Percentiles rank a stretch among this genome's conserved stretches.
phyloP scores from a whole-genome alignment of 83 land plant genomes.

The Picea abies region DNA sequence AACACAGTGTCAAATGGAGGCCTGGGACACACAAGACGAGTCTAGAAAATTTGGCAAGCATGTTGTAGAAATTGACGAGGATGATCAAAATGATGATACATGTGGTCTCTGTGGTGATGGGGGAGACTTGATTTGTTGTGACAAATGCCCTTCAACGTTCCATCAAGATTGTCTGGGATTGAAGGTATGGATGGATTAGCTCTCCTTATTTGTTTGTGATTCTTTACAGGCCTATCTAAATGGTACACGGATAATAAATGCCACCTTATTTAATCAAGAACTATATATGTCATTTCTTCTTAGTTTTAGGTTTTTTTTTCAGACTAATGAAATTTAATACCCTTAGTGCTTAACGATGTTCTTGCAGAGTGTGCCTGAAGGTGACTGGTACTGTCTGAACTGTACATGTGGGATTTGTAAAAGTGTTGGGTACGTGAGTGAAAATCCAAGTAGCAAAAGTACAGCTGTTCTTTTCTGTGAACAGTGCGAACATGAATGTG shows the following conservation, averaged over 20 bases:
- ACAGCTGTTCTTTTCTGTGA: conserved; percentile 18
- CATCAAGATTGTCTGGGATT: conserved; percentile 76
- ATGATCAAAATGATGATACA: conserved; percentile 91
- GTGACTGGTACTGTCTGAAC: conserved; percentile 36
- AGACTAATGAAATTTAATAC: background rate
- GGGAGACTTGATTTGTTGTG: conserved; percentile 95
- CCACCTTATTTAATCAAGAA: background rate
- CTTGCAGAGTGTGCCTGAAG: conserved; percentile 28
- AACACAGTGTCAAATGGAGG: conserved; percentile 62
- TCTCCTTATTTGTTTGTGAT: background rate
- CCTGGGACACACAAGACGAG: conserved; percentile 73
- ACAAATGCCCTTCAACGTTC: conserved; percentile 95
- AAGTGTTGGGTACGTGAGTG: conserved; percentile 15
- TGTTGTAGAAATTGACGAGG: conserved; percentile 39
- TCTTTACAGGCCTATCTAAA: background rate
- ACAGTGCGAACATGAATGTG: conserved; percentile 34
- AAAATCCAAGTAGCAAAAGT: background rate
- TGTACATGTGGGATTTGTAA: conserved; percentile 32
- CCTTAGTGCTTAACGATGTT: background rate
- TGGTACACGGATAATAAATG: background rate
- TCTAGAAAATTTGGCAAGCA: conserved; percentile 32
- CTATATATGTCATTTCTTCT: background rate
- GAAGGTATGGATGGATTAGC: conserved; percentile 50
- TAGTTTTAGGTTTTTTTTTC: background rate
- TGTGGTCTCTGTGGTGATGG: conserved; percentile 99